Evolutionary conservation across 75 land plant genomes (phyloP).

Genomic region (Chamaecyparis obtusa): DNA sequence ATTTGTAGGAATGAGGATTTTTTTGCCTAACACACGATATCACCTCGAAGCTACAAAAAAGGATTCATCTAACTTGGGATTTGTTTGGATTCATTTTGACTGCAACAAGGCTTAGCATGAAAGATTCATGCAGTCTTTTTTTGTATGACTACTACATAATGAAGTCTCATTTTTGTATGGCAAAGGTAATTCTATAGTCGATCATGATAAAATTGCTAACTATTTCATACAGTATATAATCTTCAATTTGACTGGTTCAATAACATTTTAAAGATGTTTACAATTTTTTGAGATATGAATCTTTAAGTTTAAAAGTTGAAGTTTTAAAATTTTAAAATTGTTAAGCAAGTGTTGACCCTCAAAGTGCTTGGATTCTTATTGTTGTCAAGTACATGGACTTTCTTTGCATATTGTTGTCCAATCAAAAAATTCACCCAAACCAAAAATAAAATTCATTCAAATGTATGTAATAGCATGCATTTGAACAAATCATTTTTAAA

Average conservation of each 20-base stretch:
- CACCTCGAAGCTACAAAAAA: not conserved
- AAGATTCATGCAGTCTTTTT: not conserved
- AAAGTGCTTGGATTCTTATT: too few species aligned
- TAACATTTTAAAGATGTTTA: too few species aligned
- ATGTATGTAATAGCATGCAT: too few species aligned
- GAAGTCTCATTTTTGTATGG: not conserved
- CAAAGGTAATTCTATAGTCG: not conserved
- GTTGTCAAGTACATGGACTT: not conserved
- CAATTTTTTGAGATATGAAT: not conserved
- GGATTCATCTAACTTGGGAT: not conserved
- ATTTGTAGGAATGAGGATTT: not conserved
- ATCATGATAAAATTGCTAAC: not conserved
- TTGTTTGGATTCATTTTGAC: not conserved
- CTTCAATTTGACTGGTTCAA: too few species aligned
- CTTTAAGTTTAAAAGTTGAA: not conserved
- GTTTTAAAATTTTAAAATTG: not conserved
- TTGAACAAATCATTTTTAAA: too few species aligned
- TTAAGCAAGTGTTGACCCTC: too few species aligned
- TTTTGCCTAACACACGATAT: not conserved
- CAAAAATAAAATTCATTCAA: too few species aligned
- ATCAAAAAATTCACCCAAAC: too few species aligned
- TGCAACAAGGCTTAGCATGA: not conserved
- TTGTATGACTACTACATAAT: not conserved
- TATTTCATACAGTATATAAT: too few species aligned
- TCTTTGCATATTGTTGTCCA: not conserved